Evolutionary conservation across 2,329 filamentous ascomycete genomes (phyloP).

Genomic region (Paecilomyces sp.): DNA sequence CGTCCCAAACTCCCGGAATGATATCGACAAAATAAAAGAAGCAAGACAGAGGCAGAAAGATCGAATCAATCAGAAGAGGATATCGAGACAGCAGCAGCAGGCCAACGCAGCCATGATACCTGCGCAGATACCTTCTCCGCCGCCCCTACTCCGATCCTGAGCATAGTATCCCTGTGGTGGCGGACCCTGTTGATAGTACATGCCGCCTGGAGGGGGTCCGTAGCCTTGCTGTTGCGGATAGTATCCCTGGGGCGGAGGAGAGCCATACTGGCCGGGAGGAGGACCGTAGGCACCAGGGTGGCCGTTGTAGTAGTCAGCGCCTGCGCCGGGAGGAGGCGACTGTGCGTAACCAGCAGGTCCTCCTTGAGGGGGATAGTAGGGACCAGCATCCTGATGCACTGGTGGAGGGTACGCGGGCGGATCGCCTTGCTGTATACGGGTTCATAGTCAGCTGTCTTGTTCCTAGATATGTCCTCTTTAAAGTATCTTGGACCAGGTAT

Average conservation of each 20-base stretch:
- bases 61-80: slow-evolving; percentile 30
- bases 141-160: slow-evolving; percentile 23
- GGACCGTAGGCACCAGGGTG: slow-evolving; percentile 7
- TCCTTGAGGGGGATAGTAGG: slow-evolving; percentile 13
- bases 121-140: slow-evolving; percentile 34
- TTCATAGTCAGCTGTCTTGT: not conserved
- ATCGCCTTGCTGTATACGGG: slow-evolving; percentile 18
- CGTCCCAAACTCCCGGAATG: not conserved
- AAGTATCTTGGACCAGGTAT: not conserved
- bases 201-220: slow-evolving; percentile 20
- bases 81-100: slow-evolving; percentile 45
- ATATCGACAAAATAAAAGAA: not conserved
- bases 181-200: slow-evolving; percentile 33
- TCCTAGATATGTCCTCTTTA: not conserved
- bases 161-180: slow-evolving; percentile 33
- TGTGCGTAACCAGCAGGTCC: slow-evolving; percentile 6
- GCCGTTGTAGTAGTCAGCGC: slow-evolving; percentile 26
- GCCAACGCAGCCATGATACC: slow-evolving; percentile 41
- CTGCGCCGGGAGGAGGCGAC: slow-evolving; percentile 20
- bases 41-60: not conserved
- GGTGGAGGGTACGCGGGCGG: slow-evolving; percentile 32
- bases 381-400: slow-evolving; percentile 23
- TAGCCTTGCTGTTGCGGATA: slow-evolving; percentile 23
- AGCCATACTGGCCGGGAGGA: not conserved
- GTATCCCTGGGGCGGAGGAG: slow-evolving; percentile 15